Conservation (phyloP, 129 eudicot species). For the Centella asiatica region DNA sequence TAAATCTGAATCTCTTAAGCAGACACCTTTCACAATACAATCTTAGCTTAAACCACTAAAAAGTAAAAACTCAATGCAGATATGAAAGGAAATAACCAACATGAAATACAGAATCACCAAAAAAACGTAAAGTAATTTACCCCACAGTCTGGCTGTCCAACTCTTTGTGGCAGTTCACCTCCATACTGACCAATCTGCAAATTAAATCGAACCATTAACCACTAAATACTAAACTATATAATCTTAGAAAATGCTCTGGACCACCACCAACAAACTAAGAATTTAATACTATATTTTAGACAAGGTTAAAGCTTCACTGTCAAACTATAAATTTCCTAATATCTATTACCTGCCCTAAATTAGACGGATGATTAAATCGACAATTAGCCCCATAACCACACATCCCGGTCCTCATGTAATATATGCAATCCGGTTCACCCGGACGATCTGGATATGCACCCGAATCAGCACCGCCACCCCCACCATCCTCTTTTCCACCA, state of each 20-base stretch:
- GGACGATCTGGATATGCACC: conserved; percentile 66
- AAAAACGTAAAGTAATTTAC: conserved; percentile 27
- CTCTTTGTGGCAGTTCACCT: conserved; percentile 70
- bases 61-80: not conserved
- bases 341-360: conserved; percentile 38
- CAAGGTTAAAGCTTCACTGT: not conserved
- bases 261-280: conserved; percentile 1
- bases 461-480: conserved; percentile 18
- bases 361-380: conserved; percentile 77
- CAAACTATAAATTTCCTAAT: not conserved
- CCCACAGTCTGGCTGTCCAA: conserved; percentile 86
- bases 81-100: not conserved
- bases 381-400: conserved; percentile 84
- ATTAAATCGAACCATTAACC: not conserved
- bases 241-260: not conserved
- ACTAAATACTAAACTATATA: not conserved
- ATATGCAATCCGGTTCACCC: conserved; percentile 81
- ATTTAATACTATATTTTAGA: not conserved
- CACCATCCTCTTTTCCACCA: conserved; percentile 31
- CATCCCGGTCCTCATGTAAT: conserved; percentile 59
- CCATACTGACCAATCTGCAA: conserved; percentile 37
- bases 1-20: not conserved
- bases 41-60: not conserved
- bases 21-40: not conserved
- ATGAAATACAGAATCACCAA: not conserved